A percentile compares a stretch with the other conserved stretches of the same genome.
phyloP scores from a whole-genome alignment of 176 grass and related monocot genomes.

The Zea luxurians region DNA sequence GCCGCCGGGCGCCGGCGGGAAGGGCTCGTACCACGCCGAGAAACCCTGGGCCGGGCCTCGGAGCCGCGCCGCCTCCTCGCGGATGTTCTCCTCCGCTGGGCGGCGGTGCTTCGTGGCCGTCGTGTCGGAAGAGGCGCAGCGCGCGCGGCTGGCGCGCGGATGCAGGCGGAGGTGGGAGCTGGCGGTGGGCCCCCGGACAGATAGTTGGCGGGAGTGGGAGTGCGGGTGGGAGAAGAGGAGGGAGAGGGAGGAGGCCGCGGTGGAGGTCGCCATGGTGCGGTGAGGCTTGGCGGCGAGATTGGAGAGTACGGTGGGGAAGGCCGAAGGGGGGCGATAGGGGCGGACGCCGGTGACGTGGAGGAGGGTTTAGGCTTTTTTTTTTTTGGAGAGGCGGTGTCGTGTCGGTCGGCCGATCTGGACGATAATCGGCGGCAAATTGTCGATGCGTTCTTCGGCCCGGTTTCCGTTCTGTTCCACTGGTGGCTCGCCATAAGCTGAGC shows the following conservation, averaged over 20 bases:
- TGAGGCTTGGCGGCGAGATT: slow-evolving; percentile 26
- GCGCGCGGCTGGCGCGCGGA: slow-evolving; percentile 23
- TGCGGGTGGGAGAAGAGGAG: slow-evolving; percentile 43
- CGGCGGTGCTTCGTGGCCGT: slow-evolving; percentile 52
- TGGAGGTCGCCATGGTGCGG: slow-evolving; percentile 32
- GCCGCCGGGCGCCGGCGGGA: slow-evolving; percentile 35
- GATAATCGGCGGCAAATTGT: slow-evolving; percentile 29
- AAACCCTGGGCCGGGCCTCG: slow-evolving; percentile 31
- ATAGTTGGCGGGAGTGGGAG: slow-evolving; percentile 40
- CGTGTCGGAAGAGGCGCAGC: slow-evolving; percentile 44
- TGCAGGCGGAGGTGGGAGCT: slow-evolving; percentile 18
- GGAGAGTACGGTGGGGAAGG: not conserved
- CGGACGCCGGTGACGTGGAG: slow-evolving; percentile 18
- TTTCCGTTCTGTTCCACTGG: too few species aligned
- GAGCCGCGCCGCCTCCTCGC: slow-evolving; percentile 63
- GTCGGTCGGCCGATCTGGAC: slow-evolving; percentile 30
- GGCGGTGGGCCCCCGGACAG: not conserved
- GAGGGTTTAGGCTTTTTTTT: slow-evolving; percentile 45
- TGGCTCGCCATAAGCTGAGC: not conserved
- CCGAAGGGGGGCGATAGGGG: slow-evolving; percentile 14
- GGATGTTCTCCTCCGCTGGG: slow-evolving; percentile 81
- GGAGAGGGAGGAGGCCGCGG: slow-evolving; percentile 48
- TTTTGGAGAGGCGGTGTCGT: not conserved
- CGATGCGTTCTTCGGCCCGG: too few species aligned
- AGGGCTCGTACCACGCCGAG: slow-evolving; percentile 56